Base-by-base conservation (phyloP, 306 rosid species). In the Morella rubra region DNA sequence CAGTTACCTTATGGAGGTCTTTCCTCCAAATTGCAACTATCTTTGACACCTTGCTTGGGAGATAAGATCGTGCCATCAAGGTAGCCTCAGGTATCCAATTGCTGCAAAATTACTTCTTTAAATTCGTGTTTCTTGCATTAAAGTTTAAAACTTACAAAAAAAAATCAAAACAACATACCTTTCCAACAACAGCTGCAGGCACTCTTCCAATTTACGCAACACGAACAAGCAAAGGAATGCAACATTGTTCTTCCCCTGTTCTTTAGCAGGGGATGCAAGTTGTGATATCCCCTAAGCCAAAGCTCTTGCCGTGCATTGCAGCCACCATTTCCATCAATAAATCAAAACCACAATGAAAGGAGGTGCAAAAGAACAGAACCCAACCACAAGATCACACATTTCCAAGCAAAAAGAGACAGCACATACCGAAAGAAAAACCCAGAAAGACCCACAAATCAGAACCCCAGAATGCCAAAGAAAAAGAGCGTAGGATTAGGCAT, bases 1-100 rank as follows among this genome's bases (percentile, higher is more conserved):
- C 47, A 81, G 75, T 81, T 85, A 95, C 99, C 97, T 89, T 96
- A 84, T 82, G 82, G 67, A 96, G 91, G 87, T 96, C 99, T 77
- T 92, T 92, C 85, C 92, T 91, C 99, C 99, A 96, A 72, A 92
- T 91, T 62, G 97, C 90, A 64, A 96, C 98, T 77, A 96, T 91
- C 88, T 96, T 97, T 32, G 98, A 86, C 51, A 96, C 97, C 89
- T 92, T 92, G 84, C 99, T 92, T 68, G 99, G 99, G 83, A 96
- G 98, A 89, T 96, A 96, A 54, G 99, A 96, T 79, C 99, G 90
- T 62, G 97, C 99, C 98, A 96, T 90, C 77, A 96, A 86, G 76
- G 99, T 97, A 73, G 99, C 99, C 87, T 96, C 99, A 44, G 99
- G 99, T 81, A 96, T 96, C 85, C 99, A 91, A 75, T 92, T 92